Conservation (phyloP, 257 asterid species). For the Primulina huaijiensis region DNA sequence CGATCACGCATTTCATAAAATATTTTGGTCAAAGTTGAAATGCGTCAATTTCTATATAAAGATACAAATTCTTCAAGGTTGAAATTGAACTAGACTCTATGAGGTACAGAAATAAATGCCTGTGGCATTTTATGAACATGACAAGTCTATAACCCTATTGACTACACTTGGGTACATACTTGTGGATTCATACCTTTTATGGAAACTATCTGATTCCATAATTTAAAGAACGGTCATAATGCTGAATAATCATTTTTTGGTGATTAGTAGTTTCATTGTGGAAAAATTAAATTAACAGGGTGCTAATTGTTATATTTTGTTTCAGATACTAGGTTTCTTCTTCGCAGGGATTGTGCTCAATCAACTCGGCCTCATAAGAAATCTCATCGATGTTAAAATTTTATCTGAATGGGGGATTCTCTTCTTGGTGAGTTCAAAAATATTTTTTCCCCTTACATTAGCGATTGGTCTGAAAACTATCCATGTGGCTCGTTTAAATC, state of each 20-base stretch:
- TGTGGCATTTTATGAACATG: slow-evolving; percentile 1
- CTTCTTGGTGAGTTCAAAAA: slow-evolving; percentile 66
- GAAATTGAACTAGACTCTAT: not conserved
- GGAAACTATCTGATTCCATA: slow-evolving; percentile 13
- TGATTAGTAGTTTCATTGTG: not conserved
- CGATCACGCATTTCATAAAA: not conserved
- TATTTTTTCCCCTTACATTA: slow-evolving; percentile 1
- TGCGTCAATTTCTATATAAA: slow-evolving; percentile 11
- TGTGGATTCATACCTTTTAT: slow-evolving; percentile 3
- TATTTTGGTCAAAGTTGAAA: slow-evolving; percentile 17
- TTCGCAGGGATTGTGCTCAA: slow-evolving; percentile 96
- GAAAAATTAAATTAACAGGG: not conserved
- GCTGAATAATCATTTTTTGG: not conserved
- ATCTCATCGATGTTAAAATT: slow-evolving; percentile 84
- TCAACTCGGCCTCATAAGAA: slow-evolving; percentile 85
- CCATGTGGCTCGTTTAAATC: slow-evolving; percentile 5
- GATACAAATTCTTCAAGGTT: slow-evolving; percentile 9
- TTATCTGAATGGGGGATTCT: slow-evolving; percentile 99
- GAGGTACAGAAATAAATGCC: slow-evolving; percentile 6
- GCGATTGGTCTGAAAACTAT: not conserved
- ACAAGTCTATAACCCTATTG: slow-evolving; percentile 9
- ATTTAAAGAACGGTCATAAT: slow-evolving; percentile 1
- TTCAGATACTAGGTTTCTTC: slow-evolving; percentile 99
- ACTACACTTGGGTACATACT: slow-evolving; percentile 17
- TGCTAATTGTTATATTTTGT: slow-evolving; percentile 35